Evolutionary conservation across 2,329 filamentous ascomycete species (phyloP).

Genomic region (Mariannaea elegans): DNA sequence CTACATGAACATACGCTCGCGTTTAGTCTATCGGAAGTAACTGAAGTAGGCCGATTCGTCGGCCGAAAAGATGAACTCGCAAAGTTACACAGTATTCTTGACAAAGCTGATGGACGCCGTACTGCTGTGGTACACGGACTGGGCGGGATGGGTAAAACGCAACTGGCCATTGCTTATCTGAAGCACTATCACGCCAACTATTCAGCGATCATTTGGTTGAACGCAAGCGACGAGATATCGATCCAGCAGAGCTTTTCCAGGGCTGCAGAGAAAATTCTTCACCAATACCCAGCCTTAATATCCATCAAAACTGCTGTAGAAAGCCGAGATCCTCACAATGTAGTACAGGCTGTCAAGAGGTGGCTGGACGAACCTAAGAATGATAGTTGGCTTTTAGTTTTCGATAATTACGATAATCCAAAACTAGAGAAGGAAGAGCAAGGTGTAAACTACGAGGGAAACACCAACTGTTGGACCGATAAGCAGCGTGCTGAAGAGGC

Average conservation of each 20-base stretch:
- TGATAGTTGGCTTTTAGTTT: slow-evolving; percentile 5
- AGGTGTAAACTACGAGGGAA: neutral
- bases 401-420: slow-evolving; percentile 55
- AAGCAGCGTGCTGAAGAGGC: neutral
- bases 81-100: neutral
- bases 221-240: slow-evolving; percentile 47
- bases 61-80: slow-evolving; percentile 1
- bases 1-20: neutral
- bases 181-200: slow-evolving; percentile 46
- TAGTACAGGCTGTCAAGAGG: neutral
- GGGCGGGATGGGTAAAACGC: slow-evolving; percentile 57
- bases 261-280: neutral
- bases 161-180: slow-evolving; percentile 50
- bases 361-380: slow-evolving; percentile 4
- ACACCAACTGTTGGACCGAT: neutral
- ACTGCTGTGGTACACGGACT: slow-evolving; percentile 45
- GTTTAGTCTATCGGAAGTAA: neutral
- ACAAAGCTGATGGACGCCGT: neutral
- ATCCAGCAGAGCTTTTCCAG: slow-evolving; percentile 34
- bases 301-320: neutral
- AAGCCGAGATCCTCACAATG: neutral
- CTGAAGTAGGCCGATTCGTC: neutral
- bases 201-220: slow-evolving; percentile 54
- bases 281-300: neutral
- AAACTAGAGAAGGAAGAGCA: slow-evolving; percentile 25